A percentile compares a stretch with the other conserved stretches of the same genome.
Evolutionary conservation across 2,329 filamentous ascomycete species (phyloP).

Genomic region (Rhinocladiella similis): DNA sequence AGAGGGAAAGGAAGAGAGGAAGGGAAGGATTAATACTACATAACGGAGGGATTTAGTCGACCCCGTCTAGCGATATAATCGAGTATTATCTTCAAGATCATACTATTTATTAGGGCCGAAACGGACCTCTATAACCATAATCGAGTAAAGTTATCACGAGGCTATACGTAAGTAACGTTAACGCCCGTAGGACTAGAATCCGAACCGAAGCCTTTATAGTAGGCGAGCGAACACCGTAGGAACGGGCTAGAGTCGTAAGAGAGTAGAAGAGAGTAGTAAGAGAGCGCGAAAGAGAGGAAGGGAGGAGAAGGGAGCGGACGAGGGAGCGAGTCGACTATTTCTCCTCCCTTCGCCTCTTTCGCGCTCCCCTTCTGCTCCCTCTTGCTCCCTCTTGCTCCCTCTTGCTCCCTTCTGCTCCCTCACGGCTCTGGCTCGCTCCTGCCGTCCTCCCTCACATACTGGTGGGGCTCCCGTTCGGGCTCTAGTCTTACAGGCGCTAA

Average conservation of each 20-base stretch:
- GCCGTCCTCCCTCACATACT: too few relatives aligned
- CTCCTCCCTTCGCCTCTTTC: background rate
- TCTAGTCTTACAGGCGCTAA: constrained; percentile 15
- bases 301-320: constrained; percentile 23
- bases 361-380: background rate
- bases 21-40: constrained; percentile 9
- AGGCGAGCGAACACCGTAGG: constrained; percentile 11
- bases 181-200: constrained; percentile 16
- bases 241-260: constrained; percentile 14
- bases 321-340: constrained; percentile 23
- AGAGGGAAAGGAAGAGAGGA: constrained; percentile 13
- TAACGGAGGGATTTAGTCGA: constrained; percentile 14
- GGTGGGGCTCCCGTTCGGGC: constrained; percentile 3
- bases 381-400: background rate
- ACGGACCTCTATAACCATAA: constrained; percentile 5
- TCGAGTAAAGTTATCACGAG: constrained; percentile 17
- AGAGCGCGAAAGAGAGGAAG: constrained; percentile 22
- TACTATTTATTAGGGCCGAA: constrained; percentile 8
- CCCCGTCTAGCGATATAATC: constrained; percentile 9
- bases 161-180: constrained; percentile 9
- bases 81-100: background rate
- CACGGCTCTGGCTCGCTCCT: too few relatives aligned
- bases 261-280: constrained; percentile 24
- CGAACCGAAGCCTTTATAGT: constrained; percentile 11
- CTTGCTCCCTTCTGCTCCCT: background rate